Conservation (phyloP, 331 rosid genomes). For the Prunus yedoensis region DNA sequence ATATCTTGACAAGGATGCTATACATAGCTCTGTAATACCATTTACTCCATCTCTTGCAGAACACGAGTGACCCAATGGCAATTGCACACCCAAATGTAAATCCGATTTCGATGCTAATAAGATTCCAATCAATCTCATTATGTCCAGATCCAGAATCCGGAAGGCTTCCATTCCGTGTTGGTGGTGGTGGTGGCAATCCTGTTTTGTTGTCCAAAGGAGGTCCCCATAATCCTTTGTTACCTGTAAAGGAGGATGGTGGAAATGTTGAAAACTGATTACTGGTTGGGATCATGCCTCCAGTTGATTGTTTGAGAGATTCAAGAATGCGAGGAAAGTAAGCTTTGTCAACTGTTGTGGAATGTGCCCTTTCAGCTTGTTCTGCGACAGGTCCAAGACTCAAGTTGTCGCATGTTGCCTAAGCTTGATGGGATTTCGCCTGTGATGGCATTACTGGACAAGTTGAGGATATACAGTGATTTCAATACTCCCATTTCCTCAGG, state of each 20-base stretch:
- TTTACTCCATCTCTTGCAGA: no score
- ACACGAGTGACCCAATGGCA: not conserved
- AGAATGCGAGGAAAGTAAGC: no score
- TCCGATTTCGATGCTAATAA: not conserved
- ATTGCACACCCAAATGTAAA: not conserved
- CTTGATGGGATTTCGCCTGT: constrained; percentile 47
- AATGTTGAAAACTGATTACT: constrained; percentile 60
- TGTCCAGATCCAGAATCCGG: no score
- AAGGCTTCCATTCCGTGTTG: no score
- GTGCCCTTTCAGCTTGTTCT: constrained; percentile 41
- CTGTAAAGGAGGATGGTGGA: constrained; percentile 24
- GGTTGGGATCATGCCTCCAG: constrained; percentile 47
- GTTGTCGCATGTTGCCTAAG: constrained; percentile 39
- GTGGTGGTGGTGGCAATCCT: not conserved
- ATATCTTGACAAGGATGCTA: not conserved
- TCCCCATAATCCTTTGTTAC: constrained; percentile 57
- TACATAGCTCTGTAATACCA: no score
- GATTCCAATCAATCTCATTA: constrained; percentile 1
- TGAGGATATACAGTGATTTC: constrained; percentile 46
- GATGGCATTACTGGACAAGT: constrained; percentile 61
- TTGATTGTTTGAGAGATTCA: constrained; percentile 53
- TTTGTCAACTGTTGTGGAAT: no score
- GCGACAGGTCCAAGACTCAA: constrained; percentile 77
- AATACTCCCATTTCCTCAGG: constrained; percentile 45
- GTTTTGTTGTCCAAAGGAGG: not conserved